Base-by-base conservation (phyloP, 2,329 filamentous ascomycete species). In the Xylariaceae sp. region DNA sequence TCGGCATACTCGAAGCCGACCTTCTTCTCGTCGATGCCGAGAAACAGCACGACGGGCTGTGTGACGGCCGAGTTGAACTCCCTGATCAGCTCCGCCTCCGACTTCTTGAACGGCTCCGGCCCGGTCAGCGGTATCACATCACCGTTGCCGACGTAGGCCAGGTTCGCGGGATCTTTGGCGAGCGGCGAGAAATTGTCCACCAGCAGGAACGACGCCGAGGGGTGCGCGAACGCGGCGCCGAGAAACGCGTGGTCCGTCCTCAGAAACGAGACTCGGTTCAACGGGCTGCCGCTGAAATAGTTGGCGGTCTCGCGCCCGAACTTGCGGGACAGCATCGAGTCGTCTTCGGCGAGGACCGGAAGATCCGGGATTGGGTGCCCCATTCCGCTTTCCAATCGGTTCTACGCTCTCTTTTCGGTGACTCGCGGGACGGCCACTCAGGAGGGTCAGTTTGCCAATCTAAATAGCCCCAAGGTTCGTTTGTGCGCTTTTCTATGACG, bases 221-320 rank as follows among this genome's bases (percentile, higher is more conserved):
- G 83, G 70, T 89, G 86, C 18, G 78, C 77, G 60, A 91, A 84
- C 3, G 90, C 90, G 21, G 79, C 75, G 29, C 81, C 81, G 50
- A 95, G 81, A 70, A 93, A 95, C n/a, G 72, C 71, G 63, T 87
- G 79, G 72, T 93, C 88, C 44, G 79, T 75, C 44, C 90, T 87
- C 21, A 95, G 79, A 74, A 93, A 95, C 16, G 89, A 90, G 45
- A 93, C 82, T 44, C 90, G 86, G 77, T 95, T 93, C 54, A 93
- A 75, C 6, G 87, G 89, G 52, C 84, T 88, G 64, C 90, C 89
- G 48, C 89, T 86, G 75, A 93, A 95, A 82, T 95, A 95, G 75
- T 93, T 95, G 70, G 88, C 83, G 59, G 90, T 80, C 74, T 93
- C 90, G 64, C 84, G 87, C 73, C 90, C 90, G 74, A 92, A 93